A percentile compares a stretch with the other conserved stretches of the same genome.
These are phyloP conservation scores for Gentiana macrophylla DNA, from an alignment of 257 asterid species.

Conservation along the genomic window DNA sequence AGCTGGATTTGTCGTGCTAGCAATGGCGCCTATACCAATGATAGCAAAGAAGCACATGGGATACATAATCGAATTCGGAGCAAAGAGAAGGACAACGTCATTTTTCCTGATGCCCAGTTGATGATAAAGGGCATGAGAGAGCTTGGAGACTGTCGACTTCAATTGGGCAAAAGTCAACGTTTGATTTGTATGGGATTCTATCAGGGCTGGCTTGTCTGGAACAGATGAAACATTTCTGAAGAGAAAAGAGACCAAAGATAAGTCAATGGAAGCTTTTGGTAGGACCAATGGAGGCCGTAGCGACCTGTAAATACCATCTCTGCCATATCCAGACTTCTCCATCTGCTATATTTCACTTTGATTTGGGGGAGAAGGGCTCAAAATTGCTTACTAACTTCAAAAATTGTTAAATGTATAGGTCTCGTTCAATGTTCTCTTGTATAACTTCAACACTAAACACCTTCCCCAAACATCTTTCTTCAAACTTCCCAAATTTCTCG, in stretches of 20 bases:
- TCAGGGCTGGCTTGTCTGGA: constrained; percentile 38
- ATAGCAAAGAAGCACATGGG: constrained; percentile 44
- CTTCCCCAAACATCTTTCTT: too few relatives aligned
- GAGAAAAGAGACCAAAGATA: constrained; percentile 51
- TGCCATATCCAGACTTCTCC: constrained; percentile 96
- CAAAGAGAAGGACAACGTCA: constrained; percentile 54
- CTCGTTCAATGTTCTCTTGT: too few relatives aligned
- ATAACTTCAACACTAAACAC: too few relatives aligned
- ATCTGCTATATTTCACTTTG: constrained; percentile 10
- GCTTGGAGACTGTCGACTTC: constrained; percentile 39
- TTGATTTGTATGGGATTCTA: constrained; percentile 37
- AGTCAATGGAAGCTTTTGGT: constrained; percentile 11
- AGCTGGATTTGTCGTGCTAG: constrained; percentile 57
- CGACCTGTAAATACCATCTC: constrained; percentile 72
- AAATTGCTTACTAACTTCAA: constrained; percentile 53
- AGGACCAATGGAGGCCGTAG: constrained; percentile 28
- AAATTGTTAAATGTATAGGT: not conserved
- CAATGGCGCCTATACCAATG: constrained; percentile 51
- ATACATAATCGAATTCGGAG: constrained; percentile 55
- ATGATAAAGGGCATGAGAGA: constrained; percentile 36
- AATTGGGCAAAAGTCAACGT: constrained; percentile 42
- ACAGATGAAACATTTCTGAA: constrained; percentile 52
- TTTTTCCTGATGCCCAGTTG: constrained; percentile 48
- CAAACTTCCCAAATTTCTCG: too few relatives aligned
- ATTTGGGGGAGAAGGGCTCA: not conserved